These are phyloP conservation scores for Bertia moriformis DNA, from an alignment of 2,329 filamentous ascomycete genomes.

Conservation along the genomic window DNA sequence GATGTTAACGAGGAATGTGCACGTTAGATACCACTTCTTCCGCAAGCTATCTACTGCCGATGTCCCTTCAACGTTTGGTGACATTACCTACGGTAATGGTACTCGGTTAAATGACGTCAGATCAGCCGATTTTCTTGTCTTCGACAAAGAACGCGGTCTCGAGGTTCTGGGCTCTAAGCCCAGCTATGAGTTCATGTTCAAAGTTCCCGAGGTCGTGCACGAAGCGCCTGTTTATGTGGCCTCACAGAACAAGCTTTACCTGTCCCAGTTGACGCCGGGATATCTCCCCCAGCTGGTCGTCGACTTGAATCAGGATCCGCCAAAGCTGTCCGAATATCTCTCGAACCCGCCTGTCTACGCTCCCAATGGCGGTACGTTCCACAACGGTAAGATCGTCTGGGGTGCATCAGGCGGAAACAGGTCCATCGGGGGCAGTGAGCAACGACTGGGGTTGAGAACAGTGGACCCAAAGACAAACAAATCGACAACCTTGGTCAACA, in stretches of 20 bases:
- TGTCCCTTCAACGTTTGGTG: constrained; percentile 10
- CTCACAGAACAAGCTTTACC: constrained; percentile 19
- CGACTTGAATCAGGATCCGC: constrained; percentile 23
- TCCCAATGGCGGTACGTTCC: constrained; percentile 21
- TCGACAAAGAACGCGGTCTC: constrained; percentile 16
- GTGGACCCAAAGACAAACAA: constrained; percentile 27
- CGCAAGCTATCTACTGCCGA: constrained; percentile 11
- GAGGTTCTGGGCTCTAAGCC: constrained; percentile 17
- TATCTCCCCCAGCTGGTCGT: constrained; percentile 18
- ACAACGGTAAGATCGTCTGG: constrained; percentile 20
- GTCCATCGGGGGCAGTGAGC: constrained; percentile 15
- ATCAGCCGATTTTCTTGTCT: constrained; percentile 17
- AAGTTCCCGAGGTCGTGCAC: constrained; percentile 18
- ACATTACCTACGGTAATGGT: constrained; percentile 15
- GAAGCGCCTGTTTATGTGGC: constrained; percentile 23
- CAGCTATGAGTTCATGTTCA: constrained; percentile 17
- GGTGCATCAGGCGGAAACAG: constrained; percentile 17
- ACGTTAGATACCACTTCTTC: constrained; percentile 17
- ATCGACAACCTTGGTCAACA: constrained; percentile 23
- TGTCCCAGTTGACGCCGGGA: constrained; percentile 17
- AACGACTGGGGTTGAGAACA: constrained; percentile 21
- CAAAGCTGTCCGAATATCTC: constrained; percentile 17
- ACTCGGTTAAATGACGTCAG: constrained; percentile 12
- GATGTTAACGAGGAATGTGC: too few species aligned
- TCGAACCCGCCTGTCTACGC: constrained; percentile 22